Conservation (phyloP, 805 yeast genomes). For the Vanderwaltozyma tropicalis region DNA sequence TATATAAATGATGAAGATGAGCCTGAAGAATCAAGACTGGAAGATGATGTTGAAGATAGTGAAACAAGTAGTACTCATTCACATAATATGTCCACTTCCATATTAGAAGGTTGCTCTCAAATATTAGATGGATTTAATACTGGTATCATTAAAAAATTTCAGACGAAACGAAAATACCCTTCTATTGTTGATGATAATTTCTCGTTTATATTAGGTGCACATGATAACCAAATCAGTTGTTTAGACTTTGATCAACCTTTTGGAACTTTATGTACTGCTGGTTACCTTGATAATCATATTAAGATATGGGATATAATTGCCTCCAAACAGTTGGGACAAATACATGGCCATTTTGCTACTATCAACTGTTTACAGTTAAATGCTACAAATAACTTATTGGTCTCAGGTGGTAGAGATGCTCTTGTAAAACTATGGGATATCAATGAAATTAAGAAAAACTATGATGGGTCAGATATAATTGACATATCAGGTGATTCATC, state of each 20-base stretch:
- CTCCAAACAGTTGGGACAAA: slow-evolving; percentile 38
- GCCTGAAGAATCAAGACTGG: too few relatives aligned
- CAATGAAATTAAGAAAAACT: background rate
- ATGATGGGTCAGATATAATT: slow-evolving; percentile 8
- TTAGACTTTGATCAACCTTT: slow-evolving; percentile 64
- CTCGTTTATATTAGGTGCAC: background rate
- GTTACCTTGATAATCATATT: slow-evolving; percentile 62
- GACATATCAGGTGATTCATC: background rate
- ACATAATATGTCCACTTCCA: too few relatives aligned
- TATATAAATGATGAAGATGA: too few relatives aligned
- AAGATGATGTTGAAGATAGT: too few relatives aligned
- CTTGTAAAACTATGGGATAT: slow-evolving; percentile 51
- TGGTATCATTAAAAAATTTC: too few relatives aligned
- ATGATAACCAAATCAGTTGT: slow-evolving; percentile 36
- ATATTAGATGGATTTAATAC: too few relatives aligned
- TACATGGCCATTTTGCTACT: slow-evolving; percentile 57
- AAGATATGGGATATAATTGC: slow-evolving; percentile 73
- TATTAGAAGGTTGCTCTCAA: too few relatives aligned
- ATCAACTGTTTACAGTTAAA: slow-evolving; percentile 53
- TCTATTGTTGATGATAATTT: too few relatives aligned
- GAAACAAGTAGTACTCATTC: too few relatives aligned
- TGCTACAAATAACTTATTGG: slow-evolving; percentile 29
- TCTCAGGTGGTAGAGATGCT: slow-evolving; percentile 56
- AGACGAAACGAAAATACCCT: too few relatives aligned
- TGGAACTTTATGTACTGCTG: slow-evolving; percentile 65